Conservation (phyloP, 1,139 yeast genomes). For the Casaregolazyma suthepensis region DNA sequence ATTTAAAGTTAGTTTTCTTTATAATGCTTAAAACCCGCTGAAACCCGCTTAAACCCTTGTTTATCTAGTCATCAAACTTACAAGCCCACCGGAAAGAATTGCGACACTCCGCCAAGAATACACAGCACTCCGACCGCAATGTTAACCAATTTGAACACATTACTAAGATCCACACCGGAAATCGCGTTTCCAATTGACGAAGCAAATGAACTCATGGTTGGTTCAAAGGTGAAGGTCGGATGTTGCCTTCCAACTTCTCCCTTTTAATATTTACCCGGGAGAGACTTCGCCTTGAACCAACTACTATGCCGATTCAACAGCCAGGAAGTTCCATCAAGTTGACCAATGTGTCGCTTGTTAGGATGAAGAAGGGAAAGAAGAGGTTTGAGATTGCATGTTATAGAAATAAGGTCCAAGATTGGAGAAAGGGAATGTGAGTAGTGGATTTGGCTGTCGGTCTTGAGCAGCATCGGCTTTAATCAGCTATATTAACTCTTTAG, state of each 20-base stretch:
- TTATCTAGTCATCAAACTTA: constrained; percentile 27
- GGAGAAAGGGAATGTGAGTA: constrained; percentile 64
- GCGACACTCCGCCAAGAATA: constrained; percentile 54
- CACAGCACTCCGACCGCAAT: constrained; percentile 54
- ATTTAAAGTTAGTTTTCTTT: constrained; percentile 2
- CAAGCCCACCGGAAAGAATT: constrained; percentile 49
- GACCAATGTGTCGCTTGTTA: constrained; percentile 89
- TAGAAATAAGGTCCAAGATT: constrained; percentile 94
- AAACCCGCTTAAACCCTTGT: background rate
- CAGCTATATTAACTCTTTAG: constrained; percentile 19
- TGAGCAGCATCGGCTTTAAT: background rate
- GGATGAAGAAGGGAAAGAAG: constrained; percentile 81
- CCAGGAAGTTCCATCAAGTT: constrained; percentile 84
- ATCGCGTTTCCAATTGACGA: constrained; percentile 1
- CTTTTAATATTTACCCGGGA: background rate
- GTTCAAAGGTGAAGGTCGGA: background rate
- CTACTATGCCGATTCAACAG: constrained; percentile 51
- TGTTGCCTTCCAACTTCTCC: background rate
- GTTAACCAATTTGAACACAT: constrained; percentile 59
- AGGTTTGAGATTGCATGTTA: constrained; percentile 94
- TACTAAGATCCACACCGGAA: constrained; percentile 28
- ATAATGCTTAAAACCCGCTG: background rate
- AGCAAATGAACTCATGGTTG: constrained; percentile 2
- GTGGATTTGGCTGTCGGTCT: too few species aligned
- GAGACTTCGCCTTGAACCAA: background rate